Conservation (phyloP, 164 flowering plant genomes). For the Stephania cephalantha region DNA sequence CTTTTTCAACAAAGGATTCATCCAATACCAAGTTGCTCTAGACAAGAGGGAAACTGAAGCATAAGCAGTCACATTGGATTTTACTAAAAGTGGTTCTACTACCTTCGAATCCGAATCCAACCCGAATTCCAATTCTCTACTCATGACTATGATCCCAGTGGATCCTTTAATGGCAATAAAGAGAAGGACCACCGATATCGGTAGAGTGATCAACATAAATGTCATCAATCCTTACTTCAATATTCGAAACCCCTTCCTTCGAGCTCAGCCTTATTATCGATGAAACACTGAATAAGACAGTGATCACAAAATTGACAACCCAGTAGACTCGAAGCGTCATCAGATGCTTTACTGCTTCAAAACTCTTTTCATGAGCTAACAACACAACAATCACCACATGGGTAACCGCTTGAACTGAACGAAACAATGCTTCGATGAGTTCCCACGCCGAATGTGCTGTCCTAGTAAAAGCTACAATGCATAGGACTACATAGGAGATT, state of each 20-base stretch:
- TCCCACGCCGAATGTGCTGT: slow-evolving; percentile 34
- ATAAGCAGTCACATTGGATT: slow-evolving; percentile 41
- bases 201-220: slow-evolving; percentile 37
- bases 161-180: slow-evolving; percentile 48
- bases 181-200: slow-evolving; percentile 42
- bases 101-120: slow-evolving; percentile 23
- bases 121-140: slow-evolving; percentile 18
- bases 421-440: slow-evolving; percentile 45
- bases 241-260: slow-evolving; percentile 9
- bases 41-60: slow-evolving; percentile 66
- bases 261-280: slow-evolving; percentile 37
- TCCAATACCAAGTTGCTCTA: slow-evolving; percentile 68
- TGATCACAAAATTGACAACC: slow-evolving; percentile 38
- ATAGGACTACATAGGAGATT: slow-evolving; percentile 28
- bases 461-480: slow-evolving; percentile 34
- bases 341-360: slow-evolving; percentile 54
- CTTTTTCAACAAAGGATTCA: slow-evolving; percentile 72
- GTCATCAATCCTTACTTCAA: slow-evolving; percentile 46
- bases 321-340: slow-evolving; percentile 65
- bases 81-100: slow-evolving; percentile 32
- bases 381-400: slow-evolving; percentile 37
- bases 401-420: slow-evolving; percentile 56
- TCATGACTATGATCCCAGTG: slow-evolving; percentile 39
- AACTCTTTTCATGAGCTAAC: slow-evolving; percentile 68
- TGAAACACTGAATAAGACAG: slow-evolving; percentile 39